These are phyloP conservation scores for Huntiella moniliformis DNA, from an alignment of 2,329 filamentous ascomycete species.

Conservation along the genomic window DNA sequence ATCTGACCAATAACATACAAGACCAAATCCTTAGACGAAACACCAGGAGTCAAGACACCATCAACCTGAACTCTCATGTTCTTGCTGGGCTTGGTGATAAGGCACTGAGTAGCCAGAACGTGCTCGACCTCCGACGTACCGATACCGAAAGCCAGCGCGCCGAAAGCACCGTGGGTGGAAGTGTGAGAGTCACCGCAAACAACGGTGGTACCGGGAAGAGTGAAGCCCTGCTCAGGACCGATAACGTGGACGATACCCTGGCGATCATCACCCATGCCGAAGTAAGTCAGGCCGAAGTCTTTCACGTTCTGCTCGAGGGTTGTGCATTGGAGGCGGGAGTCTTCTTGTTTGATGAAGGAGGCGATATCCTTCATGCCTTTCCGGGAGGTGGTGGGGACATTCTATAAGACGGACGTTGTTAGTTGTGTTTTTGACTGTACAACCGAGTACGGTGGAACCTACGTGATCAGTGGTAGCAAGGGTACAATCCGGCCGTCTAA, in stretches of 20 bases:
- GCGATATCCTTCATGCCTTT: constrained; percentile 88
- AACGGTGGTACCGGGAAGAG: constrained; percentile 85
- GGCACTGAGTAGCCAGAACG: constrained; percentile 85
- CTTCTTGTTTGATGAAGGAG: constrained; percentile 85
- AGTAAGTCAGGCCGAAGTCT: constrained; percentile 91
- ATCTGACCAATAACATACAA: constrained; percentile 85
- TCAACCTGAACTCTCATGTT: constrained; percentile 98
- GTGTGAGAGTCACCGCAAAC: constrained; percentile 98
- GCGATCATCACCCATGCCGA: constrained; percentile 85
- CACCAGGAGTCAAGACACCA: constrained; percentile 71
- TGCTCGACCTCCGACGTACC: constrained; percentile 98
- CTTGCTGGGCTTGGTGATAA: constrained; percentile 89
- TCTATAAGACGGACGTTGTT: constrained; percentile 32
- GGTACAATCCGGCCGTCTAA: constrained; percentile 90
- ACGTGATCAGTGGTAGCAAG: constrained; percentile 93
- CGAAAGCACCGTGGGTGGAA: constrained; percentile 93
- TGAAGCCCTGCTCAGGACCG: constrained; percentile 96
- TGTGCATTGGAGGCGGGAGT: constrained; percentile 82
- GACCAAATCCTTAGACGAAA: constrained; percentile 90
- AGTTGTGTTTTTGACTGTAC: constrained; percentile 11
- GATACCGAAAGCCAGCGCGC: constrained; percentile 86
- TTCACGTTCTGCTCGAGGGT: constrained; percentile 96
- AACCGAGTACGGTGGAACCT: constrained; percentile 23
- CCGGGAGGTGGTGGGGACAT: constrained; percentile 77
- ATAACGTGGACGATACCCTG: constrained; percentile 98